Evolutionary conservation across 148 eudicot genomes (phyloP), one percentile per base, ranked within the genome.

Genomic region (Suaeda aralocaspica): DNA sequence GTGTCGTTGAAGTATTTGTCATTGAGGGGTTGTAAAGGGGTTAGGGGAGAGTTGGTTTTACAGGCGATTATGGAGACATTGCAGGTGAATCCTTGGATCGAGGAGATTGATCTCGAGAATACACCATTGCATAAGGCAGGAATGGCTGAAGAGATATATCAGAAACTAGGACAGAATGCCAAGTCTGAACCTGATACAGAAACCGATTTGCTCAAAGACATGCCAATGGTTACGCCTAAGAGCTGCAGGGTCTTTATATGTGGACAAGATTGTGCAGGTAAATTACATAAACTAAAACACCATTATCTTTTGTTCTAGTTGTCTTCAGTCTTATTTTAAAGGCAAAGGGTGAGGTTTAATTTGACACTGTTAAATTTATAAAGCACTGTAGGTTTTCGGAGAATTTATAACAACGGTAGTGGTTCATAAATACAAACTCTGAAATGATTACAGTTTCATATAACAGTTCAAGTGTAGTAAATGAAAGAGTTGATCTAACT

Each of bases 51-150:
- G 14, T 25, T 48, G 67, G 87, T 93, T 49, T 75, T 88, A 14
- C 82, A 88, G 65, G 77, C 88, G 1, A 85, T 93, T 70, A 77
- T 84, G 84, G 85, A 83, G 67, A 85, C 83, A 1, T 66, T 93
- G 70, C 90, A 88, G 62, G 83, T 93, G 59, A 93, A 93, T 79
- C 96, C 98, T 31, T 93, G 96, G 96, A 81, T 93, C 8, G 95
- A 93, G 78, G 95, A 87, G 53, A 86, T 93, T 69, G 96, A 93
- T 79, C 92, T 93, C 25, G 78, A 81, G 18, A 80, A 89, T 53
- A 93, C 98, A 1, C 98, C 96, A 0, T 78, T 90, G 59, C 81
- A 85, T 51, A 78, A 58, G 42, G 77, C 81, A 10, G 96, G 98
- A 67, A 87, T 85, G 75, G 71, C 90, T 42, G 92, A 90, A 68